These are phyloP conservation scores for Sporothrix inflata DNA, from an alignment of 2,329 filamentous ascomycete species.

Conservation along the genomic window DNA sequence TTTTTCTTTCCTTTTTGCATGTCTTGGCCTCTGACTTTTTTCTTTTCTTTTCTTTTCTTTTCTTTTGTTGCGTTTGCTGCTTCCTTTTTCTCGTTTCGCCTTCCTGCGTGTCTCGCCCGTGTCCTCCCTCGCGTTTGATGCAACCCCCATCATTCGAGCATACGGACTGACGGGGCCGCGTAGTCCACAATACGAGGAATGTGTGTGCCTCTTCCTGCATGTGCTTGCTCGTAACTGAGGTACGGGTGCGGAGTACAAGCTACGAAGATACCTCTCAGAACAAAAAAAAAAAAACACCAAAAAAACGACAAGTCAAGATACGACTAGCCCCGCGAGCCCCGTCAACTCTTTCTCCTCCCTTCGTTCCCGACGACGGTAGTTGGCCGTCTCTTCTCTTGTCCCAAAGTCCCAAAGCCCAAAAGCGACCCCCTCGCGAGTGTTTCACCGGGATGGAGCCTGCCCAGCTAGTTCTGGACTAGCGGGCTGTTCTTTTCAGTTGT, in stretches of 20 bases:
- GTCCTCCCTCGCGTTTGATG: conserved; percentile 4
- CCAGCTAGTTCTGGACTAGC: conserved; percentile 18
- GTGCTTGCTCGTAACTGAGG: not conserved
- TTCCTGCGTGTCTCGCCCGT: not conserved
- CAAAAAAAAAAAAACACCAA: not conserved
- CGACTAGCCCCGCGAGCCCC: not conserved
- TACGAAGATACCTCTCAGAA: not conserved
- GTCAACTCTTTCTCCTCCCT: not conserved
- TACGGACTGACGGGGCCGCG: not conserved
- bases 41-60: not conserved
- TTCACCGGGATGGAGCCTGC: conserved; percentile 30
- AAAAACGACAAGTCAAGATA: conserved; percentile 15
- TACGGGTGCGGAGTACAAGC: not conserved
- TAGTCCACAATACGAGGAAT: conserved; percentile 12
- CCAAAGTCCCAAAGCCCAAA: not conserved
- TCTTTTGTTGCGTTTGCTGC: conserved; percentile 9
- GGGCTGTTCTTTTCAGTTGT: not conserved
- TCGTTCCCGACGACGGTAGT: conserved; percentile 29
- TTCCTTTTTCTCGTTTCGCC: conserved; percentile 21
- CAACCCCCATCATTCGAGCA: not conserved
- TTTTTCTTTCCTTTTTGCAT: conserved; percentile 16
- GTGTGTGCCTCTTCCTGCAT: not conserved
- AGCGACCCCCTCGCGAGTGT: conserved; percentile 24
- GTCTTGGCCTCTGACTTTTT: not conserved
- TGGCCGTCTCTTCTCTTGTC: conserved; percentile 8